A percentile compares a stretch with the other conserved stretches of the same genome.
phyloP scores from a whole-genome alignment of 139 green algal genomes.

The Micractinium conductrix region DNA sequence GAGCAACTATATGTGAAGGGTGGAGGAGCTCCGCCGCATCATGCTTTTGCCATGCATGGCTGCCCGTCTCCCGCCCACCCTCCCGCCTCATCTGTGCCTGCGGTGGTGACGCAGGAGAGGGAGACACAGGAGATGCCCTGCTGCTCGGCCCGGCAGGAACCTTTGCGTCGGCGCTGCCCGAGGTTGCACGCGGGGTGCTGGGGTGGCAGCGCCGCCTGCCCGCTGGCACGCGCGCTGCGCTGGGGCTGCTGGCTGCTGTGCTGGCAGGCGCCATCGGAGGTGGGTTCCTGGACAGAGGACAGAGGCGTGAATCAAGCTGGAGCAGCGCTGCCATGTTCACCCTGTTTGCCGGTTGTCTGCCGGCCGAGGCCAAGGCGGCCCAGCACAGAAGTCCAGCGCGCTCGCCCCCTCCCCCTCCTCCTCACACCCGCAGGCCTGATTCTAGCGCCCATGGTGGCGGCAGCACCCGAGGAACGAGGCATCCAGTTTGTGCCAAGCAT shows the following conservation, averaged over 20 bases:
- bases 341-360: neutral
- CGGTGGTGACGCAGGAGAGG: neutral
- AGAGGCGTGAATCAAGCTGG: neutral
- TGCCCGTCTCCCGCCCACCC: no score
- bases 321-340: neutral
- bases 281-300: neutral
- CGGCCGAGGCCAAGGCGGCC: neutral
- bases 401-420: neutral
- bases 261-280: slow-evolving; percentile 14
- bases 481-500: slow-evolving; percentile 52
- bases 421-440: slow-evolving; percentile 40
- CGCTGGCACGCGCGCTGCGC: neutral
- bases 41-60: neutral
- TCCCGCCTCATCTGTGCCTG: no score
- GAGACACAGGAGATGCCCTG: neutral
- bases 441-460: slow-evolving; percentile 55
- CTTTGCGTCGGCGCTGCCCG: neutral
- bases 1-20: neutral
- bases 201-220: neutral
- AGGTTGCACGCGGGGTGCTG: no score
- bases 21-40: neutral
- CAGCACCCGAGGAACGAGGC: slow-evolving; percentile 25
- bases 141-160: neutral
- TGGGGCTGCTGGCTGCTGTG: slow-evolving; percentile 11
- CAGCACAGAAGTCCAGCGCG: neutral